Conservation (phyloP, 305 asterid genomes). For the Salvia sclarea region DNA sequence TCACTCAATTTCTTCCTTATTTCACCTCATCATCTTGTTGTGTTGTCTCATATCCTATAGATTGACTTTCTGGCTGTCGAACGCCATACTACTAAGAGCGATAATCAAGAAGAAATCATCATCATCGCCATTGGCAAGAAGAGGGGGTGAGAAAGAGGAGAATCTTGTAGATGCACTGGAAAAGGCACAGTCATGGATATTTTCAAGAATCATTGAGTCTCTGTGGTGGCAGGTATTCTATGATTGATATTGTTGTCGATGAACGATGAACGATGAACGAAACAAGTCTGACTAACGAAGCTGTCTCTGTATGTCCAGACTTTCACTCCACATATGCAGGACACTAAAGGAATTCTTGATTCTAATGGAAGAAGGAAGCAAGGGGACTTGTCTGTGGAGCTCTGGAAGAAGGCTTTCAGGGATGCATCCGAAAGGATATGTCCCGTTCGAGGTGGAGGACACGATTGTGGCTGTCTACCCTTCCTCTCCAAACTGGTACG, state of each 20-base stretch:
- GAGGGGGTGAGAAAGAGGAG: conserved; percentile 59
- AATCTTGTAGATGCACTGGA: conserved; percentile 55
- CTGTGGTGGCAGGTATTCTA: conserved; percentile 87
- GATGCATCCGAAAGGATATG: conserved; percentile 87
- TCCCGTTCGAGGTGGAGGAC: conserved; percentile 89
- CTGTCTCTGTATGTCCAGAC: no score
- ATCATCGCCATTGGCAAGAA: no score
- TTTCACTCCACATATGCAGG: conserved; percentile 87
- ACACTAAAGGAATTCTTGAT: no score
- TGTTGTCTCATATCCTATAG: conserved; percentile 32
- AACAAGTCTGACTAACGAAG: no score
- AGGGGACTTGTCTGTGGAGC: conserved; percentile 62
- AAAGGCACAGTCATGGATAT: conserved; percentile 75
- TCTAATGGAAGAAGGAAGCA: conserved; percentile 36
- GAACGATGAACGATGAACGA: no score
- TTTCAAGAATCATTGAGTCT: conserved; percentile 74
- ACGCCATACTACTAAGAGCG: conserved; percentile 65
- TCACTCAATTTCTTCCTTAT: not conserved
- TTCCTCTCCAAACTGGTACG: conserved; percentile 71
- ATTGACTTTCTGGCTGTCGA: conserved; percentile 89
- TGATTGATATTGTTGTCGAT: not conserved
- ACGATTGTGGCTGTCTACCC: conserved; percentile 82
- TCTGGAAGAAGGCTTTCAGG: conserved; percentile 84
- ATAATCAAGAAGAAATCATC: no score
- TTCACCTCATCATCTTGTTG: not conserved